phyloP scores from a whole-genome alignment of 352 stramenopile species.

The Globisporangium radiosum region DNA sequence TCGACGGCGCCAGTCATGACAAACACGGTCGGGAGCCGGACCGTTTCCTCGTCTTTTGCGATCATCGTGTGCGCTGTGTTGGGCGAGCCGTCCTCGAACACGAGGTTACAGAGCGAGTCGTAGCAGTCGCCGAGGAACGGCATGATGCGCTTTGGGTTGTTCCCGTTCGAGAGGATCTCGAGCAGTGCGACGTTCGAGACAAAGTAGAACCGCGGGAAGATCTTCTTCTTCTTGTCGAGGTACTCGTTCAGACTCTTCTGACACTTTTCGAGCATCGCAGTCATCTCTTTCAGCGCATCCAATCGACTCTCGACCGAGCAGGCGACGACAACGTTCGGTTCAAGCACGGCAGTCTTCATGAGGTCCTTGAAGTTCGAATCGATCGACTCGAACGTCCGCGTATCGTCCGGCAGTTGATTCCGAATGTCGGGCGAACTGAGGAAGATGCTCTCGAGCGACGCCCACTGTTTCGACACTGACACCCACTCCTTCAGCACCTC shows the following conservation, averaged over 20 bases:
- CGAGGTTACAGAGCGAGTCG: conserved; percentile 88
- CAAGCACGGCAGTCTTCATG: conserved; percentile 87
- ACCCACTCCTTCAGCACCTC: conserved; percentile 87
- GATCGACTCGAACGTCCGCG: conserved; percentile 82
- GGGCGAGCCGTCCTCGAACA: conserved; percentile 72
- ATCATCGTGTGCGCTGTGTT: conserved; percentile 85
- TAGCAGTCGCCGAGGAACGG: conserved; percentile 97
- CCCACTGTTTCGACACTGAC: conserved; percentile 83
- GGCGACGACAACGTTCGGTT: conserved; percentile 71
- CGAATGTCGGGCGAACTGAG: conserved; percentile 84
- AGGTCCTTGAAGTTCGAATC: conserved; percentile 89
- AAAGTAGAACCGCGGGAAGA: conserved; percentile 89
- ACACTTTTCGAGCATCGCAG: conserved; percentile 82
- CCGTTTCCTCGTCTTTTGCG: conserved; percentile 67
- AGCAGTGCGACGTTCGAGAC: conserved; percentile 84
- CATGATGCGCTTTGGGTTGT: conserved; percentile 97
- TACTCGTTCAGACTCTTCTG: conserved; percentile 88
- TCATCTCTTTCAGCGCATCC: conserved; percentile 85
- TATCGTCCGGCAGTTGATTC: conserved; percentile 84
- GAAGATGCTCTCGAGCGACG: conserved; percentile 86
- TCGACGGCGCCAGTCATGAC: conserved; percentile 83
- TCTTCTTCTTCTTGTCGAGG: conserved; percentile 90
- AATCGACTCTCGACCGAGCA: conserved; percentile 77
- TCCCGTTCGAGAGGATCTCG: conserved; percentile 86
- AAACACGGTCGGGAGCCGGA: conserved; percentile 66